Percentiles rank a stretch among this genome's conserved stretches.
phyloP scores from a whole-genome alignment of 148 eudicot species.

The Heliamphora exappendiculata region DNA sequence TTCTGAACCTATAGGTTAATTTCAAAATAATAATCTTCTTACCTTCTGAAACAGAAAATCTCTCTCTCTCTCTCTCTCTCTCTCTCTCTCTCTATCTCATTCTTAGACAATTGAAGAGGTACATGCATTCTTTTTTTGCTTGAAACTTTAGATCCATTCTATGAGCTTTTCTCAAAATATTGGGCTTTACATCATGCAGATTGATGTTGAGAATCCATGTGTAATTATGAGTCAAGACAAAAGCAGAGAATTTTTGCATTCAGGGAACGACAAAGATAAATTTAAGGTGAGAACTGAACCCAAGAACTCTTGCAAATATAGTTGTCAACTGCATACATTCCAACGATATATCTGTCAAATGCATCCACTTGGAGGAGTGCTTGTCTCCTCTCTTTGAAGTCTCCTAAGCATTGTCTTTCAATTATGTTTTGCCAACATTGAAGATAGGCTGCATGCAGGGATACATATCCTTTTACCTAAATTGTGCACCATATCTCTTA shows the following conservation, averaged over 20 bases:
- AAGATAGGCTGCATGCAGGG: too few relatives aligned
- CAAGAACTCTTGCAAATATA: not conserved
- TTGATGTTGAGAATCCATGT: conserved; percentile 99
- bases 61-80: not conserved
- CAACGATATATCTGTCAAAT: too few relatives aligned
- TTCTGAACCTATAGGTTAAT: not conserved
- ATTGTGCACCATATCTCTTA: too few relatives aligned
- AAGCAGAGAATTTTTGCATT: conserved; percentile 97
- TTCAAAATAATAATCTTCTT: not conserved
- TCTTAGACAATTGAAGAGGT: not conserved
- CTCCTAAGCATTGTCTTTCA: too few relatives aligned
- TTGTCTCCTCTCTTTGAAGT: too few relatives aligned
- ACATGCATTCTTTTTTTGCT: conserved; percentile 2
- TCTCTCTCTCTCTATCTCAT: too few relatives aligned
- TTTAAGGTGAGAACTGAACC: conserved; percentile 53
- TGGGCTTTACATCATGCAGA: conserved; percentile 40
- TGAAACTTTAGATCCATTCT: not conserved
- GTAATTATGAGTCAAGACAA: conserved; percentile 97
- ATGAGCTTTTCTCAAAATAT: not conserved
- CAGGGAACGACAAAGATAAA: conserved; percentile 87
- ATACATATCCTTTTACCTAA: too few relatives aligned
- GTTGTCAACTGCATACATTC: not conserved
- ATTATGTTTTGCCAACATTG: too few relatives aligned
- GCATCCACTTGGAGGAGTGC: too few relatives aligned
- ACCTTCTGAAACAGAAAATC: not conserved